Percentiles rank a stretch among this genome's conserved stretches.
phyloP scores from a whole-genome alignment of 306 rosid genomes.

The Lathyrus sativus region DNA sequence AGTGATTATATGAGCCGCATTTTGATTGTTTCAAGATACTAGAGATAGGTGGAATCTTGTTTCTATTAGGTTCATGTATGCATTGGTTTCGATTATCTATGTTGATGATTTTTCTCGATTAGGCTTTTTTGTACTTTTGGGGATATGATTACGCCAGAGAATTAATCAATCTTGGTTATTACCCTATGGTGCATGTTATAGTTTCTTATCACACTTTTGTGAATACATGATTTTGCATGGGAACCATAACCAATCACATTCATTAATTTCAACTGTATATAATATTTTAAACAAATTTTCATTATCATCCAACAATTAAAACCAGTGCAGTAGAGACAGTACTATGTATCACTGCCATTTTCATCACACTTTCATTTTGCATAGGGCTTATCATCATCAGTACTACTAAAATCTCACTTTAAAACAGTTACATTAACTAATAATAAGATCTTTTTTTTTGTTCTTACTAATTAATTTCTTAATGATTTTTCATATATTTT shows the following conservation, averaged over 20 bases:
- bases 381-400: not conserved
- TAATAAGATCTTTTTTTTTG: not conserved
- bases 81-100: slow-evolving; percentile 36
- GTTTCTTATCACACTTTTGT: not conserved
- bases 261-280: not conserved
- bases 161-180: slow-evolving; percentile 17
- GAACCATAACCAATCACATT: slow-evolving; percentile 20
- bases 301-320: not conserved
- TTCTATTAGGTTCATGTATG: slow-evolving; percentile 23
- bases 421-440: not conserved
- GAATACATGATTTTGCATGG: slow-evolving; percentile 38
- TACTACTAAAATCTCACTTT: not conserved
- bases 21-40: not conserved
- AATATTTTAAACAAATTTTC: not conserved
- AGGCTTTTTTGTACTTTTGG: slow-evolving; percentile 14
- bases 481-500: not conserved
- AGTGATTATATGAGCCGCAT: slow-evolving; percentile 30
- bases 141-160: slow-evolving; percentile 6
- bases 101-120: slow-evolving; percentile 31
- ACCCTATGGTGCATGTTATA: slow-evolving; percentile 9
- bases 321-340: not conserved
- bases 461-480: not conserved
- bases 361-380: not conserved
- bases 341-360: slow-evolving; percentile 8
- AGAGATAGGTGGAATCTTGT: slow-evolving; percentile 38